Percentiles rank a stretch among this genome's conserved stretches.
Evolutionary conservation across 495 filamentous ascomycete genomes (phyloP).

Genomic region (Aspergillus leporis): DNA sequence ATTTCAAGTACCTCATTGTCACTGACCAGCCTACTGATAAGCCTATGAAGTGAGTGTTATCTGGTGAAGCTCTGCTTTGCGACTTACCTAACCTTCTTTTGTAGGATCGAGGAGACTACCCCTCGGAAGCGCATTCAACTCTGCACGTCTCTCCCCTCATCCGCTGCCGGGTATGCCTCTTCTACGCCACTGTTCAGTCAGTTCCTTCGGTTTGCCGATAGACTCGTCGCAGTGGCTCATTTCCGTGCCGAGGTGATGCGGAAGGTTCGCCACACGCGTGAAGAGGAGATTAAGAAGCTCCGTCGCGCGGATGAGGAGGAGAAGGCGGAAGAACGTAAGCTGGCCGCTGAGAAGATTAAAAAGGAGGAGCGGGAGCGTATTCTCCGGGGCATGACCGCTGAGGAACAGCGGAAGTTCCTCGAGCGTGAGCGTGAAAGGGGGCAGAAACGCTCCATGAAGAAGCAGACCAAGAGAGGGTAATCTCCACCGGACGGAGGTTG

Average conservation of each 20-base stretch:
- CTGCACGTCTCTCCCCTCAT: constrained; percentile 67
- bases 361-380: constrained; percentile 89
- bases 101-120: constrained; percentile 80
- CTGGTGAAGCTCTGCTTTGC: background rate
- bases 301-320: constrained; percentile 83
- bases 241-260: constrained; percentile 89
- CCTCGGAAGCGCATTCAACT: constrained; percentile 87
- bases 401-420: constrained; percentile 93
- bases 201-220: constrained; percentile 82
- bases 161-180: constrained; percentile 55
- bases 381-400: constrained; percentile 80
- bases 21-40: constrained; percentile 90
- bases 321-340: constrained; percentile 83
- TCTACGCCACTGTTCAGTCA: constrained; percentile 76
- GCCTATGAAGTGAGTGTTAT: constrained; percentile 70
- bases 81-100: constrained; percentile 17
- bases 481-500: constrained; percentile 2
- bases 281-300: constrained; percentile 79
- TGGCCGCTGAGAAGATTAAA: constrained; percentile 79
- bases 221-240: constrained; percentile 71
- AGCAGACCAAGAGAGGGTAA: constrained; percentile 53
- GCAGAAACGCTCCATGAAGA: constrained; percentile 70
- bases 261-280: constrained; percentile 76
- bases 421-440: constrained; percentile 89
- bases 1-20: constrained; percentile 84